Evolutionary conservation across 2,329 filamentous ascomycete species (phyloP).

Genomic region (Talaromyces sp.): DNA sequence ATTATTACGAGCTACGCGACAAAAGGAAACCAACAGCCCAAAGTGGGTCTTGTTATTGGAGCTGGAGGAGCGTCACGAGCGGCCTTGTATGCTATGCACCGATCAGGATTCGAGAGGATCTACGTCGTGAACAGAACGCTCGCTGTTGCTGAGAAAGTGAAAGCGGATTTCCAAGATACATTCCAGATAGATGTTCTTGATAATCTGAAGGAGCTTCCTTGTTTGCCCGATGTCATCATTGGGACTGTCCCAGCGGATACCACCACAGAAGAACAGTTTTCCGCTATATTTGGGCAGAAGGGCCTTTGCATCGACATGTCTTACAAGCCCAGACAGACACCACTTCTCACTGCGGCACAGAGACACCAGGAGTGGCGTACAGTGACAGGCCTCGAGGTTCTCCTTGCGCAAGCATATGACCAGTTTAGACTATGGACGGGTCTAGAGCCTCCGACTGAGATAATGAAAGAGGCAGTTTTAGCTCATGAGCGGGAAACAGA

Average conservation of each 20-base stretch:
- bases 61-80: slow-evolving; percentile 49
- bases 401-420: slow-evolving; percentile 28
- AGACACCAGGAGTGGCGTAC: slow-evolving; percentile 16
- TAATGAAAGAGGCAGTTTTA: slow-evolving; percentile 12
- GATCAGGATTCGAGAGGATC: slow-evolving; percentile 34
- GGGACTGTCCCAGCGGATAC: slow-evolving; percentile 24
- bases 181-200: slow-evolving; percentile 13
- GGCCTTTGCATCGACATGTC: slow-evolving; percentile 26
- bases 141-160: slow-evolving; percentile 13
- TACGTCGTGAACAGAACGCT: slow-evolving; percentile 41
- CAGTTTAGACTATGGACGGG: slow-evolving; percentile 29
- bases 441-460: slow-evolving; percentile 7
- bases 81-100: slow-evolving; percentile 40
- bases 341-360: slow-evolving; percentile 18
- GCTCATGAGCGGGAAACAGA: slow-evolving; percentile 8
- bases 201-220: slow-evolving; percentile 10
- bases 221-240: slow-evolving; percentile 22
- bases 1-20: slow-evolving; percentile 24
- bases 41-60: slow-evolving; percentile 42
- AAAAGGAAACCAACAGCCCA: slow-evolving; percentile 13
- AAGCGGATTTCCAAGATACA: slow-evolving; percentile 4
- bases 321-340: slow-evolving; percentile 26
- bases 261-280: slow-evolving; percentile 18
- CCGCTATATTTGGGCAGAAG: slow-evolving; percentile 11
- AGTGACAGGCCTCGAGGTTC: slow-evolving; percentile 29